A percentile compares a stretch with the other conserved stretches of the same genome.
Evolutionary conservation across 2,329 filamentous ascomycete genomes (phyloP).

Genomic region (Pseudogymnoascus sp.): DNA sequence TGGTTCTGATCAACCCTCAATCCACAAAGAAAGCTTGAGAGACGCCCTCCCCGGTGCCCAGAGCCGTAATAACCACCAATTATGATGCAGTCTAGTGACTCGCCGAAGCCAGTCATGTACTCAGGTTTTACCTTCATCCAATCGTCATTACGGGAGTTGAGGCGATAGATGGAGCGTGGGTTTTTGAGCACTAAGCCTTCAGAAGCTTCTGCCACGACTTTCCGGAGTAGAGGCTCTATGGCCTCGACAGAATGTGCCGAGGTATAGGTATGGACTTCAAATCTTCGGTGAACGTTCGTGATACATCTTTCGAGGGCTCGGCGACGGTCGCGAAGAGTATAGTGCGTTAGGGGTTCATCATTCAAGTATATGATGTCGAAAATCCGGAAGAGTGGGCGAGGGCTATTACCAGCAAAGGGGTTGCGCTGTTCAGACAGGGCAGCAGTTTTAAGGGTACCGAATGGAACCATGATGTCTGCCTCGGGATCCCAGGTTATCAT

Average conservation of each 20-base stretch:
- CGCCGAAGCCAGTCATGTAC: constrained; percentile 94
- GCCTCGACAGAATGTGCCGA: constrained; percentile 58
- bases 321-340: constrained; percentile 73
- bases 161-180: constrained; percentile 72
- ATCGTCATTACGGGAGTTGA: constrained; percentile 87
- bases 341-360: constrained; percentile 67
- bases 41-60: constrained; percentile 69
- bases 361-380: constrained; percentile 93
- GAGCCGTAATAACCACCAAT: constrained; percentile 91
- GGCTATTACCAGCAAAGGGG: constrained; percentile 49
- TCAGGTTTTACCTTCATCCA: constrained; percentile 99
- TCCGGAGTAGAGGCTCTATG: constrained; percentile 71
- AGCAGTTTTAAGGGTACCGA: constrained; percentile 89
- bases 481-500: constrained; percentile 98
- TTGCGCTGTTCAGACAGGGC: constrained; percentile 73
- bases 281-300: constrained; percentile 58
- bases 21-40: constrained; percentile 88
- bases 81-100: constrained; percentile 81
- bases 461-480: constrained; percentile 74
- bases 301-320: constrained; percentile 67
- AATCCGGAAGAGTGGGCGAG: constrained; percentile 70
- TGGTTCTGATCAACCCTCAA: constrained; percentile 66
- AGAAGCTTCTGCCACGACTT: constrained; percentile 76
- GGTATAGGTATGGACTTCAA: constrained; percentile 73
- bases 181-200: constrained; percentile 94